phyloP scores from a whole-genome alignment of 2,329 filamentous ascomycete species.

The Colletotrichum plurivorum region DNA sequence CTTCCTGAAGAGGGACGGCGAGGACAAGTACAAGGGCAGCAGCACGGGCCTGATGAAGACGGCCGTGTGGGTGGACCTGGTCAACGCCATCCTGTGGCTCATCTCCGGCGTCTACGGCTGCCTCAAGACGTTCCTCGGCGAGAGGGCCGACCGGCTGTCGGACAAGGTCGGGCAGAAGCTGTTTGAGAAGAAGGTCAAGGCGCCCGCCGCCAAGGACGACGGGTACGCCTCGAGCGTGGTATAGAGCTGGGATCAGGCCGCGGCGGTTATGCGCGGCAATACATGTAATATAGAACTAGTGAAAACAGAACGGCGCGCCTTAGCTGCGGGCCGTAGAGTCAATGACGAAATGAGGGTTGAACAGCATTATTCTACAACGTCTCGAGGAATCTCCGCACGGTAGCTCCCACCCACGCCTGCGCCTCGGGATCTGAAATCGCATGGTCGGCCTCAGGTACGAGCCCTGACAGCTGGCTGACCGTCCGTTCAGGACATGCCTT shows the following conservation, averaged over 20 bases:
- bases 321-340: too few species aligned
- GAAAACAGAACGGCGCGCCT: too few species aligned
- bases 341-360: conserved; percentile 35
- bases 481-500: conserved; percentile 53
- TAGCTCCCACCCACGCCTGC: background rate
- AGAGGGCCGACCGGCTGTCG: conserved; percentile 55
- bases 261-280: background rate
- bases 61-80: conserved; percentile 80
- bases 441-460: conserved; percentile 67
- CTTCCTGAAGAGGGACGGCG: conserved; percentile 73
- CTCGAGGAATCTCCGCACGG: background rate
- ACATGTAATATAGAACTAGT: background rate
- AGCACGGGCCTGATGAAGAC: conserved; percentile 72
- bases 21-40: conserved; percentile 62
- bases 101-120: conserved; percentile 59
- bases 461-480: conserved; percentile 65
- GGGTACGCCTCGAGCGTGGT: conserved; percentile 50
- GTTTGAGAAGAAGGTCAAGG: conserved; percentile 51
- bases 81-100: conserved; percentile 78
- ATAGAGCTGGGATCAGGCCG: background rate
- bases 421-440: conserved; percentile 50
- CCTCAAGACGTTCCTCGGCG: conserved; percentile 57
- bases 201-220: conserved; percentile 42
- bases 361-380: background rate
- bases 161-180: conserved; percentile 55